phyloP scores from a whole-genome alignment of 768 basidiomycete species.

The Boletus reticuloceps region DNA sequence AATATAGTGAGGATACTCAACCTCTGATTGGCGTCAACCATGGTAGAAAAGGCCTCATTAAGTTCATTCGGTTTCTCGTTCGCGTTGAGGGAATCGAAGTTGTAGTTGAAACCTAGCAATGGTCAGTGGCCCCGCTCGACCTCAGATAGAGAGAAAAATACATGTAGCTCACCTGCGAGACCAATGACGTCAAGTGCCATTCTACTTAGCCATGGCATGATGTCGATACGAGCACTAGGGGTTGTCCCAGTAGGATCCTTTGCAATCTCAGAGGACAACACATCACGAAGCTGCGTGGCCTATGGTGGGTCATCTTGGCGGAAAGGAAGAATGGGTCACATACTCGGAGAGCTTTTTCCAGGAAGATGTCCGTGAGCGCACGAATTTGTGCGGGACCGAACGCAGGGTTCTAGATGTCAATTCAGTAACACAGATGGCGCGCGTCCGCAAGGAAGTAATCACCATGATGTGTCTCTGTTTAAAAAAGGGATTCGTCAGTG shows the following conservation, averaged over 20 bases:
- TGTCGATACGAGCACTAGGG: constrained; percentile 23
- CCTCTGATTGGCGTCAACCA: constrained; percentile 9
- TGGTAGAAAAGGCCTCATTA: constrained; percentile 30
- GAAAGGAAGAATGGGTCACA: not conserved
- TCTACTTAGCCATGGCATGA: constrained; percentile 31
- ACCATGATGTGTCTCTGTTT: constrained; percentile 35
- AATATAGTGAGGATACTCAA: constrained; percentile 28
- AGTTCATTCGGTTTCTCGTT: constrained; percentile 30
- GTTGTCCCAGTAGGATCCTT: constrained; percentile 17
- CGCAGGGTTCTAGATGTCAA: constrained; percentile 53
- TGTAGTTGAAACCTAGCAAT: constrained; percentile 34
- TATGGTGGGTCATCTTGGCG: not conserved
- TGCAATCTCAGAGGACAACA: constrained; percentile 37
- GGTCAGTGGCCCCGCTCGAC: too few relatives aligned
- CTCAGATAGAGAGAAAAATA: not conserved
- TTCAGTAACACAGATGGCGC: not conserved
- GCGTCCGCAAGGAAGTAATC: not conserved
- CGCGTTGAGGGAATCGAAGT: constrained; percentile 31
- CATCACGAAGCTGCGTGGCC: constrained; percentile 40
- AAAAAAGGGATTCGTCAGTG: not conserved
- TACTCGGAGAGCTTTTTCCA: constrained; percentile 55
- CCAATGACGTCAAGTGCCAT: constrained; percentile 41
- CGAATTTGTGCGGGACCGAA: constrained; percentile 60
- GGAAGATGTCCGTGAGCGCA: constrained; percentile 55
- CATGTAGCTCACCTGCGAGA: too few relatives aligned